These are phyloP conservation scores for Castanea mollissima DNA, from an alignment of 306 rosid species.

Conservation along the genomic window DNA sequence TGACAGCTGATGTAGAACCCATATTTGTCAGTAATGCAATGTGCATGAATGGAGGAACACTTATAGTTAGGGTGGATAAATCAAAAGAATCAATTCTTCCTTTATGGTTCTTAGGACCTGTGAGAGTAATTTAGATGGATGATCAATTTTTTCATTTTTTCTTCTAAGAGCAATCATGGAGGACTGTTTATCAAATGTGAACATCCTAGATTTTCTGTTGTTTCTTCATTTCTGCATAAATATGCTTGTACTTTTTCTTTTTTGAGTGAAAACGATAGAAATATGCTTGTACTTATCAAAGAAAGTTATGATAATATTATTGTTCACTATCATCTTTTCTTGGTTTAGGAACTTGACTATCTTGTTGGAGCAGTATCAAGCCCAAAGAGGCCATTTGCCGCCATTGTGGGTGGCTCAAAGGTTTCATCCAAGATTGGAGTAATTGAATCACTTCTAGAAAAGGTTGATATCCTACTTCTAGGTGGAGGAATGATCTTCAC, in stretches of 20 bases:
- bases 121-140: background rate
- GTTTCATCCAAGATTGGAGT: conserved; percentile 98
- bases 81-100: conserved; percentile 3
- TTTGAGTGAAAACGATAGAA: too few relatives aligned
- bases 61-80: background rate
- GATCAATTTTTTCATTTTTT: background rate
- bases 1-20: background rate
- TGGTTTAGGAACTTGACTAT: conserved; percentile 91
- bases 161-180: background rate
- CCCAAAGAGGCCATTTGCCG: conserved; percentile 98
- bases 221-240: background rate
- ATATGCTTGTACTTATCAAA: conserved; percentile 5
- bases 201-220: background rate
- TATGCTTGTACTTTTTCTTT: background rate
- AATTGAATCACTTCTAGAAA: conserved; percentile 91
- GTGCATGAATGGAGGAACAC: background rate
- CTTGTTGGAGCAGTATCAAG: conserved; percentile 97
- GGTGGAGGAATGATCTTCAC: conserved; percentile 99
- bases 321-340: conserved; percentile 9
- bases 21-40: background rate
- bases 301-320: background rate
- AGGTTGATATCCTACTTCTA: conserved; percentile 80
- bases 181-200: background rate
- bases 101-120: background rate
- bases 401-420: conserved; percentile 99